phyloP scores from a whole-genome alignment of 345 rosid species.

The Sonneratia alba region DNA sequence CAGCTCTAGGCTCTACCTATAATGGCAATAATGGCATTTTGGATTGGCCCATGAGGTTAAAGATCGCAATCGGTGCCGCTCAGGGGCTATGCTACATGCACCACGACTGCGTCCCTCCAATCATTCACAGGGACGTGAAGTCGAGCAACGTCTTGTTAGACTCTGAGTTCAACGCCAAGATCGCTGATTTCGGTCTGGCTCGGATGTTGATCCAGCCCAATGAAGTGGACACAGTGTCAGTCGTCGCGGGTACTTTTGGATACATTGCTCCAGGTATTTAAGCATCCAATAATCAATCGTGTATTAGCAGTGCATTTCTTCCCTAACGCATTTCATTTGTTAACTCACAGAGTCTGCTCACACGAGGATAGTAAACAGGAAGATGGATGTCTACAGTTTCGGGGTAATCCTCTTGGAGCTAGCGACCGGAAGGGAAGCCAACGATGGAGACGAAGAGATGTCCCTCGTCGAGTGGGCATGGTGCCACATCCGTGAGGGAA shows the following conservation, averaged over 20 bases:
- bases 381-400: constrained; percentile 57
- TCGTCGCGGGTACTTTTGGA: constrained; percentile 55
- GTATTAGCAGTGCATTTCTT: too few species aligned
- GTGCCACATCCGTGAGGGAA: constrained; percentile 25
- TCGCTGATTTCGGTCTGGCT: constrained; percentile 68
- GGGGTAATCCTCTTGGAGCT: constrained; percentile 64
- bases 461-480: constrained; percentile 59
- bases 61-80: constrained; percentile 56
- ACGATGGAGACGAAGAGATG: constrained; percentile 34
- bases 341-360: constrained; percentile 36
- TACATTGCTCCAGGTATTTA: constrained; percentile 56
- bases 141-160: constrained; percentile 62
- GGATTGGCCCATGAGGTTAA: constrained; percentile 52
- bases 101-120: constrained; percentile 44
- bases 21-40: constrained; percentile 13
- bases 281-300: background rate
- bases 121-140: constrained; percentile 58
- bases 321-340: background rate
- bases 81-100: constrained; percentile 66
- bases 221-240: constrained; percentile 36
- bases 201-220: constrained; percentile 33
- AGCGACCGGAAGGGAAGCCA: constrained; percentile 49
- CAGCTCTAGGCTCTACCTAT: background rate
- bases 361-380: constrained; percentile 41
- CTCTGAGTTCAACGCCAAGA: constrained; percentile 41